Conservation (phyloP, 345 rosid genomes). For the Eutrema heterophyllum region DNA sequence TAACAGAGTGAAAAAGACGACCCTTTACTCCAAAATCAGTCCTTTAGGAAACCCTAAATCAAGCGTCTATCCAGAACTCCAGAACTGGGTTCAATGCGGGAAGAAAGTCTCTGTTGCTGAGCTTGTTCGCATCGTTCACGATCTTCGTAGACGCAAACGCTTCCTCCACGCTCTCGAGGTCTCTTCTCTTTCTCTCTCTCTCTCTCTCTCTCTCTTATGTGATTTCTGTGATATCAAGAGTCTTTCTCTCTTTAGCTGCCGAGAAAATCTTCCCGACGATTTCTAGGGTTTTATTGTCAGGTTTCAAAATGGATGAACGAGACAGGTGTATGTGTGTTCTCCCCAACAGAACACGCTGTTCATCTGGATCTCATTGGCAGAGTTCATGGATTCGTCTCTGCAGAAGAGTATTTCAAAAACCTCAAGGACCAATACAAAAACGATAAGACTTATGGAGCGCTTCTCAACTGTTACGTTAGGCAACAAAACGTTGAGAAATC, state of each 20-base stretch:
- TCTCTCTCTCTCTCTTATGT: constrained; percentile 21
- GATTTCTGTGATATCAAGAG: background rate
- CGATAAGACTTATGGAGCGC: constrained; percentile 80
- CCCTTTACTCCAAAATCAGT: constrained; percentile 70
- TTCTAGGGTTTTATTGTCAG: constrained; percentile 27
- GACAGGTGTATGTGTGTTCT: constrained; percentile 50
- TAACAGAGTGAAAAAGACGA: constrained; percentile 50
- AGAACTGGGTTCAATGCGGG: constrained; percentile 60
- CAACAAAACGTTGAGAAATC: constrained; percentile 57
- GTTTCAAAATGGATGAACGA: constrained; percentile 79
- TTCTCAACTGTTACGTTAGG: constrained; percentile 72
- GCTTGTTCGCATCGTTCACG: constrained; percentile 79
- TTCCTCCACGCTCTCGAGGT: constrained; percentile 77
- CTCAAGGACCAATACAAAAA: constrained; percentile 64
- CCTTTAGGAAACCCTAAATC: constrained; percentile 60
- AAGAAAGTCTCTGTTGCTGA: constrained; percentile 63
- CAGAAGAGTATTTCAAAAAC: constrained; percentile 61
- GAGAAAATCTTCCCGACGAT: background rate
- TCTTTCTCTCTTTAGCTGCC: constrained; percentile 7
- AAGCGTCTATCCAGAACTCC: constrained; percentile 66
- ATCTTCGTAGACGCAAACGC: constrained; percentile 74
- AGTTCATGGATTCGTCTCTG: constrained; percentile 57
- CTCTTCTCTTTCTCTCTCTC: background rate
- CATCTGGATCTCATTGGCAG: constrained; percentile 74
- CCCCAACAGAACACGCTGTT: constrained; percentile 74